Percentiles rank a stretch among this genome's conserved stretches.
Conservation (phyloP, 1,284 basidiomycete genomes). For the Volvariella surrecta region DNA sequence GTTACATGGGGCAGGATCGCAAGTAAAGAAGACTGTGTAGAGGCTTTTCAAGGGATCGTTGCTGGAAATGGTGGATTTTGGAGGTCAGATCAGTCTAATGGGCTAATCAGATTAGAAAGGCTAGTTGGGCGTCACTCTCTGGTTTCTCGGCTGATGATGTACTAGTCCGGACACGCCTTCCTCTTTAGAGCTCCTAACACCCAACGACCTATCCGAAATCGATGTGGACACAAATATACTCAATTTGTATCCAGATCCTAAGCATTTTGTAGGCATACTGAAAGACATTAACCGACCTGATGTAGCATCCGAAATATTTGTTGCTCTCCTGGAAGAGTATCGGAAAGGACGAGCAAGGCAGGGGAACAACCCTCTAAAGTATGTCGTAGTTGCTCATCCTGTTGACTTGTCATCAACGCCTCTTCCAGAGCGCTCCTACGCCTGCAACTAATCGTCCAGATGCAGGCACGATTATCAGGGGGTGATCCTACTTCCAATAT, state of each 20-base stretch:
- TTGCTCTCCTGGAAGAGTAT: conserved; percentile 66
- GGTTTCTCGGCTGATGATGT: background rate
- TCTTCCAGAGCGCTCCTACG: conserved; percentile 42
- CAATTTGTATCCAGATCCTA: conserved; percentile 66
- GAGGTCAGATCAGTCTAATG: conserved; percentile 44
- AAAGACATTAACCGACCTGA: conserved; percentile 60
- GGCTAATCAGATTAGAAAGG: conserved; percentile 33
- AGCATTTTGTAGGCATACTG: conserved; percentile 55
- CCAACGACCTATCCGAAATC: conserved; percentile 34
- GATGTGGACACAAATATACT: conserved; percentile 51
- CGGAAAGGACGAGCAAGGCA: conserved; percentile 31
- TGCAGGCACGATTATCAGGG: conserved; percentile 60
- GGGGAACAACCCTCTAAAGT: conserved; percentile 39
- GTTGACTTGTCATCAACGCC: background rate
- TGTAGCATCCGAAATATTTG: conserved; percentile 64
- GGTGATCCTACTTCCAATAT: conserved; percentile 52
- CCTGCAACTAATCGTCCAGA: conserved; percentile 71
- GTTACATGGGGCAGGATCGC: conserved; percentile 69
- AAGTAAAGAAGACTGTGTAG: conserved; percentile 39
- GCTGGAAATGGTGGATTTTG: conserved; percentile 46
- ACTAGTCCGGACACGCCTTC: conserved; percentile 18
- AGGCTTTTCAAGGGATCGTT: conserved; percentile 55
- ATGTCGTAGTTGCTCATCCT: conserved; percentile 8
- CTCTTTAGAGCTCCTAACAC: conserved; percentile 39
- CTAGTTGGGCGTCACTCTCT: conserved; percentile 18